Evolutionary conservation across 2,329 filamentous ascomycete species (phyloP).

Genomic region (Aspergillus viridinutans): DNA sequence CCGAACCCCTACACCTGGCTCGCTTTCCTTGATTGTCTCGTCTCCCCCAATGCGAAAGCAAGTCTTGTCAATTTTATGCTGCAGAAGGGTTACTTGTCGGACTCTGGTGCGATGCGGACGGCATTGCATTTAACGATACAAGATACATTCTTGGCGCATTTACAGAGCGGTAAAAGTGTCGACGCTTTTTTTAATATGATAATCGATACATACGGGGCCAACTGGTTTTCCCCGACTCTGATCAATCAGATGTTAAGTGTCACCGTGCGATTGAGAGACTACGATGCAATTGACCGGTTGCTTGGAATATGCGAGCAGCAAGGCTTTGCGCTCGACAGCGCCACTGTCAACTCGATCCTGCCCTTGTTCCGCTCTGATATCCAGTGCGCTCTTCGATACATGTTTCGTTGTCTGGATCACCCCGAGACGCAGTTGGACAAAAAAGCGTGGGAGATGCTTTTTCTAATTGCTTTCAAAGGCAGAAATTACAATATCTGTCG

Average conservation of each 20-base stretch:
- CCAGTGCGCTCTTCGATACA: conserved; percentile 19
- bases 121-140: conserved; percentile 29
- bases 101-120: conserved; percentile 19
- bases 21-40: conserved; percentile 31
- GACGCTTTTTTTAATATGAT: conserved; percentile 37
- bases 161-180: conserved; percentile 31
- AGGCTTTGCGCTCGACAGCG: conserved; percentile 22
- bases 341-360: conserved; percentile 28
- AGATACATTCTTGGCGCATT: conserved; percentile 28
- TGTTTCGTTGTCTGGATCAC: conserved; percentile 19
- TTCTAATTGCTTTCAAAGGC: conserved; percentile 37
- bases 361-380: conserved; percentile 22
- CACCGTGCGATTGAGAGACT: conserved; percentile 22
- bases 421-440: conserved; percentile 15
- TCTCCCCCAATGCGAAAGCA: conserved; percentile 24
- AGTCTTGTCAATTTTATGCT: conserved; percentile 29
- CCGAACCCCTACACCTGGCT: conserved; percentile 44
- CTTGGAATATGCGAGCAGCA: conserved; percentile 28
- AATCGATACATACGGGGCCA: conserved; percentile 29
- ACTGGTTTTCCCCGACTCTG: conserved; percentile 35
- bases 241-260: conserved; percentile 38
- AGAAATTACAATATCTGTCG: conserved; percentile 41
- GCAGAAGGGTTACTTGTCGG: conserved; percentile 27
- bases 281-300: conserved; percentile 24
- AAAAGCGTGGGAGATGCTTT: conserved; percentile 36